Base-by-base conservation (phyloP, 805 yeast species). In the Cyberlindnera japonica region DNA sequence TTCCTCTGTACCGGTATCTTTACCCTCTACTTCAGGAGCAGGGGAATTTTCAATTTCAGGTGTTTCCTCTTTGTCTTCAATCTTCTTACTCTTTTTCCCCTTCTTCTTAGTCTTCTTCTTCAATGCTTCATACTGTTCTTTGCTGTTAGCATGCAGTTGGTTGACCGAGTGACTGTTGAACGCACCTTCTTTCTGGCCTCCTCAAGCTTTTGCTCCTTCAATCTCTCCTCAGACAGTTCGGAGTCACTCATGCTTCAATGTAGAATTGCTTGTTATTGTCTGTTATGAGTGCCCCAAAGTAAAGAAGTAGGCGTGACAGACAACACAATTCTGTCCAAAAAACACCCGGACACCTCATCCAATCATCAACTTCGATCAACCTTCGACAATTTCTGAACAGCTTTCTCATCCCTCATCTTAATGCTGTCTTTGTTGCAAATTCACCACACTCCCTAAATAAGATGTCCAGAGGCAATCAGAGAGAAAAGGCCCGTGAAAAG, bases 401-500 rank as follows among this genome's bases (percentile, higher is more conserved):
- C 12, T 6, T 18, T n/a, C 14, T 15, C 14, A 15, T 27, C 30
- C 16, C 19, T 13, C 30, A 18, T 25, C 28, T 12, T 9, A 25
- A 25, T n/a, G n/a, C n/a, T n/a, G n/a, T n/a, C n/a, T n/a, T n/a
- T n/a, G n/a, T n/a, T n/a, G n/a, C n/a, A n/a, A n/a, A n/a, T n/a
- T n/a, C n/a, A n/a, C n/a, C n/a, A n/a, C 3, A 6, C 14, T 29
- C n/a, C 9, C 11, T 16, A 15, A n/a, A 14, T 11, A 43, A 35
- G n/a, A 90, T 91, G 97, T 82, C 96, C 38, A 77, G 99, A 70
- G 99, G 99, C 23, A 93, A 91, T 64, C 98, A 93, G 67, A 77
- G 99, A 63, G 99, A 91, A 29, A 74, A 85, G 54, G 97, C 97
- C 23, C 77, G 99, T 60, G 86, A 81, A 45, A 91, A 86, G 68